These are phyloP conservation scores for Xylaria sp. DNA, from an alignment of 2,329 filamentous ascomycete genomes.

Conservation along the genomic window DNA sequence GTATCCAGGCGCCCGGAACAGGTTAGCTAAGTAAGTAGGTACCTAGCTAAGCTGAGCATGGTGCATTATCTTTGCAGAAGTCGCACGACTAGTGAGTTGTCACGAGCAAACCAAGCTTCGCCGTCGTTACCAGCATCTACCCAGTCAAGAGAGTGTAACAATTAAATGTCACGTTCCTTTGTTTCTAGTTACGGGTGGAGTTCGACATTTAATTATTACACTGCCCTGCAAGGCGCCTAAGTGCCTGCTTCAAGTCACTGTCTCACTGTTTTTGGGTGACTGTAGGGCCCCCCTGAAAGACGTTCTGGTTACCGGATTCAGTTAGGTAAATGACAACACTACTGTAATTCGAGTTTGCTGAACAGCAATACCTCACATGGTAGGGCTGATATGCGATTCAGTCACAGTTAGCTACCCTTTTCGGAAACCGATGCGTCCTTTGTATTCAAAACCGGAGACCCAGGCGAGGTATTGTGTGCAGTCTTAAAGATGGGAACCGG, in stretches of 20 bases:
- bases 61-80: neutral
- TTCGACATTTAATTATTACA: too few relatives aligned
- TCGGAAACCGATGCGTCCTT: neutral
- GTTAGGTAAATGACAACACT: too few relatives aligned
- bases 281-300: neutral
- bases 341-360: too few relatives aligned
- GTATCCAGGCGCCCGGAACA: neutral
- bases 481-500: neutral
- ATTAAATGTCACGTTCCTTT: too few relatives aligned
- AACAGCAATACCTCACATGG: neutral
- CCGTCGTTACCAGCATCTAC: neutral
- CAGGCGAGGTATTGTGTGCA: neutral
- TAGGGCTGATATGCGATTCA: neutral
- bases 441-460: neutral
- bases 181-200: too few relatives aligned
- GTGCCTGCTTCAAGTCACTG: neutral
- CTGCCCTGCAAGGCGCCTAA: neutral
- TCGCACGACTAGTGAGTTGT: neutral
- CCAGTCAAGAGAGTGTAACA: neutral
- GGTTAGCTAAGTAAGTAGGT: neutral
- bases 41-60: neutral
- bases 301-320: neutral
- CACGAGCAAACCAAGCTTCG: constrained; percentile 2
- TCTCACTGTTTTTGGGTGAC: neutral
- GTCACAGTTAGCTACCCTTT: neutral